Evolutionary conservation across 768 basidiomycete species (phyloP), one percentile per base, ranked within the genome.

Genomic region (Podaxis rugospora): DNA sequence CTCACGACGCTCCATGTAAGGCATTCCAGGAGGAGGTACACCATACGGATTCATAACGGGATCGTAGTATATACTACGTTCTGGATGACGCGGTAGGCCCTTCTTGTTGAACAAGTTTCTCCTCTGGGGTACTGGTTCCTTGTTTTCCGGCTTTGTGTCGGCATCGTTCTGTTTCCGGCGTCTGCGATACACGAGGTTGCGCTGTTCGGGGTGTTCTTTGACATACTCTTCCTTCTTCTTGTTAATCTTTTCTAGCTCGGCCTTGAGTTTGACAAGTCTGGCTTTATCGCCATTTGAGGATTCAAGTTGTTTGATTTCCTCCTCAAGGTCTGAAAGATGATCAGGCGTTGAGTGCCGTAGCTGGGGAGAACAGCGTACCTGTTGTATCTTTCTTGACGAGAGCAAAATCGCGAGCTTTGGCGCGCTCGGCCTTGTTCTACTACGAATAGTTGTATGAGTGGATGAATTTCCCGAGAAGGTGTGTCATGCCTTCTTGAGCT

Each of bases 11-110:
- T 98, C 93, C 60, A 84, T 76, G 72, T 97, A 98, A n/a, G 92
- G 93, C 94, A 97, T 93, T 5, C 96, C 96, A 11, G 95, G 96
- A 44, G 95, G 95, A 18, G 95, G 87, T 16, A 94, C 91, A 28
- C 95, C 95, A 69, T 80, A 95, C 23, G 94, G 93, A 70, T 98
- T 98, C 84, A 95, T 88, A 44, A 94, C 83, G 28, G 91, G 83
- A 67, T 98, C 91, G 75, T 94, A 98, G 72, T 96, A 98, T 37
- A 95, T 78, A 73, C 91, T 93, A 65, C 92, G 81, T 69, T 92
- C 93, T n/a, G 95, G 95, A 75, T 94, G 92, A 57, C 89, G 80
- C 63, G 93, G 89, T 42, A 93, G 81, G 10, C 95, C 95, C 67
- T 89, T 84, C 71, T 90, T 89, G 67, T 90, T 84, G 76, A 95